These are phyloP conservation scores for Cucurbita ficifolia DNA, from an alignment of 306 rosid genomes.

Conservation along the genomic window DNA sequence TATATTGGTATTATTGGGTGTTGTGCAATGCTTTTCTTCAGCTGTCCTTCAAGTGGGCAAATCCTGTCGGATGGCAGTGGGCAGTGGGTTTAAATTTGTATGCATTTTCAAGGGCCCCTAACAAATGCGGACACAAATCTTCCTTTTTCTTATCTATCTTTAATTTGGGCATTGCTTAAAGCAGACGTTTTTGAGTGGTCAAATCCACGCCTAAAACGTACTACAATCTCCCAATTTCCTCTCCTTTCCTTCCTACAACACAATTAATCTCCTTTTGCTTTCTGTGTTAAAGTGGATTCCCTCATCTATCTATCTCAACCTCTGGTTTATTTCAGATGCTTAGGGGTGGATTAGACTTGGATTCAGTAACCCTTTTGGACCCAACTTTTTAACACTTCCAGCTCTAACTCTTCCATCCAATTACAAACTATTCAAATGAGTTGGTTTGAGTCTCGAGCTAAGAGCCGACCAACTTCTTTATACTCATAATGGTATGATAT, in stretches of 20 bases:
- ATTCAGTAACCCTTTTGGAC: neutral
- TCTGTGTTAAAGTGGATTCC: neutral
- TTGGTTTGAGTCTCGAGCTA: neutral
- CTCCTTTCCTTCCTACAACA: neutral
- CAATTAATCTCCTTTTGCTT: neutral
- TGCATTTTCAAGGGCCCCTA: neutral
- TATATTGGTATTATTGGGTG: neutral
- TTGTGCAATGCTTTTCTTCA: neutral
- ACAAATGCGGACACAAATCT: neutral
- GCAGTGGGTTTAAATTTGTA: neutral
- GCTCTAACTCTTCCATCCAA: neutral
- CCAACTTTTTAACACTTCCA: neutral
- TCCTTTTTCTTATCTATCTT: neutral
- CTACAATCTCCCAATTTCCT: neutral
- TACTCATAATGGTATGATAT: too few relatives aligned
- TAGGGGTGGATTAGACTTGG: neutral
- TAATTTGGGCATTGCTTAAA: neutral
- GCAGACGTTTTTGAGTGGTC: neutral
- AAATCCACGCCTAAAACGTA: conserved; percentile 1
- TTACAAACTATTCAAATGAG: too few relatives aligned
- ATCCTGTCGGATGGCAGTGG: conserved; percentile 2
- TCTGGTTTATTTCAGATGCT: neutral
- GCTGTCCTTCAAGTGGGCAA: neutral
- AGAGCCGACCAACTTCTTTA: neutral
- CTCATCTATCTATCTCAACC: neutral